Base-by-base conservation (phyloP, 805 yeast species). In the Blastobotrys mokoenaii region DNA sequence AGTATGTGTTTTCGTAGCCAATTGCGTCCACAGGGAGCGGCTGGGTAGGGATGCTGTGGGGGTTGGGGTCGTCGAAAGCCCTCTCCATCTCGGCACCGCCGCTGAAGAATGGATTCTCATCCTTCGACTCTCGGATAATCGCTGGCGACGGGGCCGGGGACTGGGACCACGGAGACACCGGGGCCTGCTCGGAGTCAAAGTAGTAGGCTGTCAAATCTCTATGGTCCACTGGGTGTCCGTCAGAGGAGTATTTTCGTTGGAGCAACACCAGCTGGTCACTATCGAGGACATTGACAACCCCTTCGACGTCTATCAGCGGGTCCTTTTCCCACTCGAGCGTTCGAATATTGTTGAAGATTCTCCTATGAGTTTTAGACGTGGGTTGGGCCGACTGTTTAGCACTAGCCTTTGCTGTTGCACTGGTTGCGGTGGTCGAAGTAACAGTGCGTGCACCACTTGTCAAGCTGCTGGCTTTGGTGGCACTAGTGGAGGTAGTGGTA, bases 111-210 rank as follows among this genome's bases (percentile, higher is more conserved):
- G 63, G 61, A 41, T 52, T 54, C 40, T 56, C 56, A 1, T 44
- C 36, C 27, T 22, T 22, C 31, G 54, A 54, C 25, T 55, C 53
- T 6, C 52, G 41, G 18, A 15, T 15, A 3, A 61, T 30, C 8
- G 61, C 63, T 3, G 65, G 64, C 1, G 65, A 57, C 2, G 62
- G 61, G 2, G 63, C 61, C 2, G 65, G 62, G 2, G 65, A 60
- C 16, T 47, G 41, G 2, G 59, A 47, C 64, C 65, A 59, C 2
- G 65, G 62, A 2, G 64, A 58, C 5, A 45, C 34, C 3, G 51
- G 12, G 2, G 51, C 53, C 45, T 61, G 65, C 45, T 61, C 64
- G 25, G 49, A 53, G 40, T 61, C 65, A 30, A 47, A 56, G 39
- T 49, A 60, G 6, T 46, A 49, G 10, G 27, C 16, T 20, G 34